Conservation (phyloP, 768 basidiomycete genomes). For the Rickenella mellea region DNA sequence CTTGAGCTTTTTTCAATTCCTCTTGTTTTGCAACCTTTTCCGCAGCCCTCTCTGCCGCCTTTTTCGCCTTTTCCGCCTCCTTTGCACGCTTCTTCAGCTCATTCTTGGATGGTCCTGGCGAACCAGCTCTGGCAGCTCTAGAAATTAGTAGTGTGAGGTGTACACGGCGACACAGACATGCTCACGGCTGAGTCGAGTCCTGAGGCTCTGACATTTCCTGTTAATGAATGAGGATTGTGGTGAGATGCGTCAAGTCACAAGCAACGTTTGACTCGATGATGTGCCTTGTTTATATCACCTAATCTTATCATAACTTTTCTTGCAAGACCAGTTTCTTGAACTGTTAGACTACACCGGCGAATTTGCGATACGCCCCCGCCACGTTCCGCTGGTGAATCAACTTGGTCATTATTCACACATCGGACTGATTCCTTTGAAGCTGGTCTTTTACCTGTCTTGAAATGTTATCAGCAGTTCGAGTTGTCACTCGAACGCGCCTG, state of each 20-base stretch:
- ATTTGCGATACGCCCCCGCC: conserved; percentile 4
- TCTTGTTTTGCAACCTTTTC: conserved; percentile 60
- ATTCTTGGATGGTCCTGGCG: conserved; percentile 65
- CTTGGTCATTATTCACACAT: conserved; percentile 15
- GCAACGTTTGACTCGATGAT: too few relatives aligned
- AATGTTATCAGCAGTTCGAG: conserved; percentile 45
- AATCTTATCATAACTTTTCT: too few relatives aligned
- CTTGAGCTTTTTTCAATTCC: conserved; percentile 27
- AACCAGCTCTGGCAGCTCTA: conserved; percentile 14
- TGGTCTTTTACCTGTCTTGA: conserved; percentile 23
- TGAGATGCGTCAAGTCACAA: background rate
- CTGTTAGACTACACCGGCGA: too few relatives aligned
- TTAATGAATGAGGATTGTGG: background rate
- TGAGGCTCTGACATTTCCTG: conserved; percentile 22
- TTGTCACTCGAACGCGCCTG: conserved; percentile 27
- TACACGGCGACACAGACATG: too few relatives aligned
- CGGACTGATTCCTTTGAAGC: too few relatives aligned
- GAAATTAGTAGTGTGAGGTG: background rate
- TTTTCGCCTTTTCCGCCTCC: conserved; percentile 83
- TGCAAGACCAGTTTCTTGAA: too few relatives aligned
- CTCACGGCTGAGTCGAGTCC: conserved; percentile 16
- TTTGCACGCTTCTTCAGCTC: conserved; percentile 90
- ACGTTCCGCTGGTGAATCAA: conserved; percentile 14
- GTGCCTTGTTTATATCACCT: too few relatives aligned
- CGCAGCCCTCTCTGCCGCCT: conserved; percentile 63